phyloP scores from a whole-genome alignment of 2,329 filamentous ascomycete species.

The Scedosporium dehoogii region DNA sequence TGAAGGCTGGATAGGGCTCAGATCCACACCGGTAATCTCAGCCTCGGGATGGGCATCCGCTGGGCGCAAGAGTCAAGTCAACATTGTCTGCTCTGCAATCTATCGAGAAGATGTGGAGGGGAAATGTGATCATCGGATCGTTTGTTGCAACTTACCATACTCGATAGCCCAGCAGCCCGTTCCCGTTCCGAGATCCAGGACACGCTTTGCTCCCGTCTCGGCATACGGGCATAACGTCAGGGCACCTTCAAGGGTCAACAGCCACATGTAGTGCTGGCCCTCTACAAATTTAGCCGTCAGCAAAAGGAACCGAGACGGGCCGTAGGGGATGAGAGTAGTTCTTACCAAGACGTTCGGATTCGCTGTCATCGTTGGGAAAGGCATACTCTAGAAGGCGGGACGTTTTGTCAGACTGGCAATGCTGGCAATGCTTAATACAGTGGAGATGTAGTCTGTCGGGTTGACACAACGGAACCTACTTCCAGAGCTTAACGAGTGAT shows the following conservation, averaged over 20 bases:
- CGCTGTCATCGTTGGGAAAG: constrained; percentile 2
- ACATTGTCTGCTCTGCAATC: not conserved
- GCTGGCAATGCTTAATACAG: too few species aligned
- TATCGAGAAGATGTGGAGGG: not conserved
- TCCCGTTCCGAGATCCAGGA: constrained; percentile 22
- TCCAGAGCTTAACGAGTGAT: constrained; percentile 19
- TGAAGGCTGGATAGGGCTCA: constrained; percentile 29
- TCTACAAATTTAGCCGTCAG: constrained; percentile 16
- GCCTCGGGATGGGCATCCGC: constrained; percentile 18
- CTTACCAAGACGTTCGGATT: constrained; percentile 4
- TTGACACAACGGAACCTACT: not conserved
- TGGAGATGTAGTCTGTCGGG: too few species aligned
- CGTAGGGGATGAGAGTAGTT: too few species aligned
- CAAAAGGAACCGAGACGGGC: not conserved
- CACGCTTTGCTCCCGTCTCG: constrained; percentile 11
- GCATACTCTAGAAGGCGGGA: not conserved
- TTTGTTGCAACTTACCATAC: constrained; percentile 13
- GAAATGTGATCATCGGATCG: not conserved
- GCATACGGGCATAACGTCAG: constrained; percentile 14
- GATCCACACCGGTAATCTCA: constrained; percentile 27
- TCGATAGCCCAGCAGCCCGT: constrained; percentile 23
- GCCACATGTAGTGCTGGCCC: constrained; percentile 18
- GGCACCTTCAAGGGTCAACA: constrained; percentile 16
- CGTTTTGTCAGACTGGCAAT: too few species aligned
- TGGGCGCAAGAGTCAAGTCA: not conserved